Conservation (phyloP, 441 rosid species). For the Raphanus hybrid region DNA sequence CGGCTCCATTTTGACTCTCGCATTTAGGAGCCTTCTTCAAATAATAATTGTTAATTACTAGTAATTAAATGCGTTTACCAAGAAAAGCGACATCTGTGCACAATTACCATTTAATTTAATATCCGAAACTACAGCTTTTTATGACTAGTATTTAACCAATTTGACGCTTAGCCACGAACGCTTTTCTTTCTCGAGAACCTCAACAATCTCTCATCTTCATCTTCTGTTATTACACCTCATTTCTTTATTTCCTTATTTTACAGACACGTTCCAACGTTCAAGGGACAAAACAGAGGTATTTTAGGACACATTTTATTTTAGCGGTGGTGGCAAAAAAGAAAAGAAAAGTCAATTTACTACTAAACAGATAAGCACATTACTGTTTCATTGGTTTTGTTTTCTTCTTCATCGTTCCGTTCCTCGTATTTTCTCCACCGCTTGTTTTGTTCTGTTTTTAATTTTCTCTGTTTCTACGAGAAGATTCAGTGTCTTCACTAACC, state of each 20-base stretch:
- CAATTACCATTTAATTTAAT: background rate
- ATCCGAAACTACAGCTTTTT: constrained; percentile 14
- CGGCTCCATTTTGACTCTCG: constrained; percentile 37
- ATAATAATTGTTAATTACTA: constrained; percentile 1
- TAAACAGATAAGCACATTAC: constrained; percentile 36
- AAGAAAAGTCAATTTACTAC: background rate
- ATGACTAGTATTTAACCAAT: constrained; percentile 14
- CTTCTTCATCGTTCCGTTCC: constrained; percentile 29
- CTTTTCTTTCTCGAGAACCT: constrained; percentile 25
- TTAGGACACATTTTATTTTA: constrained; percentile 22
- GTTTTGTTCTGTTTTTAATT: constrained; percentile 17
- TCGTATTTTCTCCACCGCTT: constrained; percentile 35
- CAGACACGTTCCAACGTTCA: constrained; percentile 41
- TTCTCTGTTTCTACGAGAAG: constrained; percentile 26
- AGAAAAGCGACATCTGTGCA: constrained; percentile 3
- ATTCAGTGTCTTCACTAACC: constrained; percentile 28
- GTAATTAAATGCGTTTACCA: constrained; percentile 4
- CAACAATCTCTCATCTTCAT: constrained; percentile 2
- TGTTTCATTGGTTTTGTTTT: constrained; percentile 39
- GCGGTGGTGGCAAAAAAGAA: constrained; percentile 5
- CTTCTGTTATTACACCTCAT: constrained; percentile 30
- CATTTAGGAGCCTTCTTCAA: constrained; percentile 29
- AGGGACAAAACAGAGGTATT: constrained; percentile 41
- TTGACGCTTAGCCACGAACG: constrained; percentile 15
- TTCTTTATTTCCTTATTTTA: constrained; percentile 14